Percentiles rank a stretch among this genome's conserved stretches.
These are phyloP conservation scores for Sapria himalayana DNA, from an alignment of 345 rosid species.

Conservation along the genomic window DNA sequence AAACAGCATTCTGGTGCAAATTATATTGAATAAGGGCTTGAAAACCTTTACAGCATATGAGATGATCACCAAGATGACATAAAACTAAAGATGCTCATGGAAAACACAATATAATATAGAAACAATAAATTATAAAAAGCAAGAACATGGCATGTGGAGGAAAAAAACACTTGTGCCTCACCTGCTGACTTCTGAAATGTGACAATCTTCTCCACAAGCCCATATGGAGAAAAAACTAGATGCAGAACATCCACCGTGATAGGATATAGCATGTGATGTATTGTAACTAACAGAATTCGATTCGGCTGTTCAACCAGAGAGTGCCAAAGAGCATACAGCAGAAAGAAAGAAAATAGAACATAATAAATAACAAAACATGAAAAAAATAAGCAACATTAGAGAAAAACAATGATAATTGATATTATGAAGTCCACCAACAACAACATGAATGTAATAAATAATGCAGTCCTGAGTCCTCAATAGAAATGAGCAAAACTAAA, in stretches of 20 bases:
- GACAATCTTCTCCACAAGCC: conserved; percentile 90
- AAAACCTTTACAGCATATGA: conserved; percentile 45
- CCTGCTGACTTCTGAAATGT: conserved; percentile 98
- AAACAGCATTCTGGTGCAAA: conserved; percentile 47
- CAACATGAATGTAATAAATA: background rate
- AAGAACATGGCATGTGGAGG: conserved; percentile 4
- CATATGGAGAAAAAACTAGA: conserved; percentile 85
- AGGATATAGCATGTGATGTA: conserved; percentile 92
- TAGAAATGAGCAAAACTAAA: background rate
- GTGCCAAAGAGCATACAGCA: conserved; percentile 37
- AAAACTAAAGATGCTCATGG: too few species aligned
- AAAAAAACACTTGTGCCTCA: conserved; percentile 21
- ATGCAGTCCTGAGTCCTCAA: background rate
- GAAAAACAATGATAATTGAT: too few species aligned
- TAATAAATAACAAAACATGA: conserved; percentile 27
- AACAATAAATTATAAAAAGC: too few species aligned
- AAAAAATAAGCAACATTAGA: too few species aligned
- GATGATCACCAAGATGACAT: too few species aligned
- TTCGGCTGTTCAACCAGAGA: conserved; percentile 65
- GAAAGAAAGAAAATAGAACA: conserved; percentile 37
- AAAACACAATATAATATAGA: too few species aligned
- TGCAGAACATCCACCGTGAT: conserved; percentile 92
- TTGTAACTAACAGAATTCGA: conserved; percentile 80
- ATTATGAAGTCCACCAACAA: too few species aligned
- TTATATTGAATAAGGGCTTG: conserved; percentile 93